Conservation (phyloP, 1,284 basidiomycete genomes). For the Sanghuangporus weigelae region DNA sequence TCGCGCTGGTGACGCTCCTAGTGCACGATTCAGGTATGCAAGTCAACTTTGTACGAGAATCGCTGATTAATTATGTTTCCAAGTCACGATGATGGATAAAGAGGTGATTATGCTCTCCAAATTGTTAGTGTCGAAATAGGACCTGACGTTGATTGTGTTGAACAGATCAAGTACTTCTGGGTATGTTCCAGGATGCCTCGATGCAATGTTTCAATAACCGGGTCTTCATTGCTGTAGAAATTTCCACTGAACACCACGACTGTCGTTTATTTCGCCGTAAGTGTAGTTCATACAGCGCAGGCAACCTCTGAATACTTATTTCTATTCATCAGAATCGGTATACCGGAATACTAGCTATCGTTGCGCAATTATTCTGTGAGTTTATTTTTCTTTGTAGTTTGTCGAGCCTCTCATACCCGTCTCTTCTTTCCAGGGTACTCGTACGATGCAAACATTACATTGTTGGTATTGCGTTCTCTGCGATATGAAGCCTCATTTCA, state of each 20-base stretch:
- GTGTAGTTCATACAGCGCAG: not conserved
- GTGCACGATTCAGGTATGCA: not conserved
- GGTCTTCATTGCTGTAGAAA: too few relatives aligned
- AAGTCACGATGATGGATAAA: not conserved
- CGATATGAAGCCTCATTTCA: too few relatives aligned
- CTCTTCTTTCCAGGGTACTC: not conserved
- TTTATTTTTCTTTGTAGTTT: not conserved
- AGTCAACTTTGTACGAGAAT: not conserved
- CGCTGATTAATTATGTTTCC: not conserved
- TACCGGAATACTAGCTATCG: not conserved
- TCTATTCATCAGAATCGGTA: not conserved
- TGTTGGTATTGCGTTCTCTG: not conserved
- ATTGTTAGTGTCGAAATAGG: too few relatives aligned
- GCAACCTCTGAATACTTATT: not conserved
- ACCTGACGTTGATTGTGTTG: too few relatives aligned
- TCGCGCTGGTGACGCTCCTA: not conserved
- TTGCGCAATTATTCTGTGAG: not conserved
- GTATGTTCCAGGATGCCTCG: too few relatives aligned
- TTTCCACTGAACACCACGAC: not conserved
- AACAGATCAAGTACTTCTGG: constrained; percentile 2
- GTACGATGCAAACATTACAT: not conserved
- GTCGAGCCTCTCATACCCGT: not conserved
- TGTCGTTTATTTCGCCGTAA: not conserved
- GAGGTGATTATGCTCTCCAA: not conserved
- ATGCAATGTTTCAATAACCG: too few relatives aligned